Base-by-base conservation (phyloP, 371 early-diverging fungal species). In the Phascolomyces articulosus region DNA sequence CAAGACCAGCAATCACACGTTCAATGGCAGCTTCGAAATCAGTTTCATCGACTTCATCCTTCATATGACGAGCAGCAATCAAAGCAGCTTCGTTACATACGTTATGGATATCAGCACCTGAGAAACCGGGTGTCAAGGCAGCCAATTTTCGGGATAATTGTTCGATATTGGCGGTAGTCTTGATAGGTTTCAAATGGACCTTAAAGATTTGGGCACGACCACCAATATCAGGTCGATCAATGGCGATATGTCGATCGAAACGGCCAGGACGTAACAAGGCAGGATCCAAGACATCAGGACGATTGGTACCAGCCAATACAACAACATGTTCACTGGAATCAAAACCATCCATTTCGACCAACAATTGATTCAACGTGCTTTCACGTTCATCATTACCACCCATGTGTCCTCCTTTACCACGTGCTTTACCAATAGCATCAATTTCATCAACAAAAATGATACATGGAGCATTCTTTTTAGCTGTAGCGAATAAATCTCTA, bases 261-360 rank as follows among this genome's bases (percentile, higher is more conserved):
- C 99, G 94, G 8, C 99, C 99, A 20, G 99, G 99, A 53, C 98
- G 85, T 78, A 95, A 84, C 44, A 98, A 75, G 0, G 98, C 98
- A 34, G 95, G 87, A 76, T 98, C 98, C 55, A 96, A 73, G 7
- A 95, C 94, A 71, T 96, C 96, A 1, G 95, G 94, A 60, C 95
- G 78, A 77, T 96, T 96, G n/a, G 97, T 98, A 78, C 96, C 96
- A 20, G 96, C 96, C 58, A 96, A 73, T 1, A 98, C 95, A 26
- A 96, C 95, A 4, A 97, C 91, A 75, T 99, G 98, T 75, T 98
- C 93, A 62, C 83, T 88, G 2, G 92, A 86, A 16, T 87, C 90
- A 70, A 98, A 96, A n/a, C 99, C 99, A 77, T 99, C 99, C 98
- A 99, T 98, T 83, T 99, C 99, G 11, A 98, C 98, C 62, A 99